phyloP scores from a whole-genome alignment of 2,329 filamentous ascomycete species.

The Ophiobolus disseminans region DNA sequence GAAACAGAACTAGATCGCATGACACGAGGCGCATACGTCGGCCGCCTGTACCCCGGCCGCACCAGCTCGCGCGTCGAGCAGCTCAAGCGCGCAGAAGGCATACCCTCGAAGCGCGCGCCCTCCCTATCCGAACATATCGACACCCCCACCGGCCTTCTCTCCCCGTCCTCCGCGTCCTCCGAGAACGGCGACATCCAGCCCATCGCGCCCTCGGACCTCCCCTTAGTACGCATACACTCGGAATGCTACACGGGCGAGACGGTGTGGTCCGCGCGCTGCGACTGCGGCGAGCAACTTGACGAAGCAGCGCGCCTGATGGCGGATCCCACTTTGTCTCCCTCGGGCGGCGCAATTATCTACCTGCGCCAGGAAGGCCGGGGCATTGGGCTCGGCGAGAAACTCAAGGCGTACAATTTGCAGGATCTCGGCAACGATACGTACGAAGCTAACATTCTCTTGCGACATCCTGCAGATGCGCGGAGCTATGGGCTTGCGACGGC shows the following conservation, averaged over 20 bases:
- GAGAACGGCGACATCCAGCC: slow-evolving; percentile 36
- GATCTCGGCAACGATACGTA: slow-evolving; percentile 98
- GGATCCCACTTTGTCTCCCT: slow-evolving; percentile 62
- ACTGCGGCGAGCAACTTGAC: slow-evolving; percentile 97
- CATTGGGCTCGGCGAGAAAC: slow-evolving; percentile 91
- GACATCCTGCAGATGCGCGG: slow-evolving; percentile 92
- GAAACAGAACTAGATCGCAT: slow-evolving; percentile 91
- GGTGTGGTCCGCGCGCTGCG: slow-evolving; percentile 95
- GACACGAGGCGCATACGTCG: slow-evolving; percentile 92
- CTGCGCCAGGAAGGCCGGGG: slow-evolving; percentile 94
- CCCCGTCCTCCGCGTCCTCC: slow-evolving; percentile 32
- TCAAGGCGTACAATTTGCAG: slow-evolving; percentile 98
- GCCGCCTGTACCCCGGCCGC: slow-evolving; percentile 83
- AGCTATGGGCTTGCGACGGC: slow-evolving; percentile 97
- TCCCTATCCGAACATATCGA: slow-evolving; percentile 9
- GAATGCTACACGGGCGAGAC: slow-evolving; percentile 99
- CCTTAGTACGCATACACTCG: slow-evolving; percentile 92
- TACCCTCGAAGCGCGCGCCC: slow-evolving; percentile 27
- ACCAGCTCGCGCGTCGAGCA: slow-evolving; percentile 73
- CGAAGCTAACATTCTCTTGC: slow-evolving; percentile 87
- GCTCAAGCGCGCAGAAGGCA: slow-evolving; percentile 49
- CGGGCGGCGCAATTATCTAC: slow-evolving; percentile 92
- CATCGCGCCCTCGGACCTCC: slow-evolving; percentile 55
- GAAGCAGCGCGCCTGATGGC: slow-evolving; percentile 95
- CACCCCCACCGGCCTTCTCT: slow-evolving; percentile 17